Evolutionary conservation across 2,329 filamentous ascomycete genomes (phyloP).

Genomic region (Ascochyta clinopodiicola): DNA sequence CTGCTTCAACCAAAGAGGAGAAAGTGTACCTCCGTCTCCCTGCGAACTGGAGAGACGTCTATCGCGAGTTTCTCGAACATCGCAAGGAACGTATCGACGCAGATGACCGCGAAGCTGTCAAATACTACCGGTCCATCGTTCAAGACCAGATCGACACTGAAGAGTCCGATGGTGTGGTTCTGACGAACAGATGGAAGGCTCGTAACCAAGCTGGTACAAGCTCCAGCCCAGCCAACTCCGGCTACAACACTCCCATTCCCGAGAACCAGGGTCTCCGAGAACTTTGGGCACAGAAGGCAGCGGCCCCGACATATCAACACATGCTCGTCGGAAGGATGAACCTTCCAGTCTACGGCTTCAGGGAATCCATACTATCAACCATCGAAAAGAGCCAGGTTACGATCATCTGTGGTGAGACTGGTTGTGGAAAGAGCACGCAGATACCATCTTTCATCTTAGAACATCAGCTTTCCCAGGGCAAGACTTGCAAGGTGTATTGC

Average conservation of each 20-base stretch:
- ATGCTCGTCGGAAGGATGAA: constrained; percentile 83
- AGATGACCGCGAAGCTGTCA: constrained; percentile 72
- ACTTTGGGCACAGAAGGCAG: constrained; percentile 60
- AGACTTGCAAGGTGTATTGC: constrained; percentile 89
- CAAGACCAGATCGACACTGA: constrained; percentile 67
- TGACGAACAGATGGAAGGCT: constrained; percentile 75
- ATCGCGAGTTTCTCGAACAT: constrained; percentile 75
- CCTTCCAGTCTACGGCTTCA: constrained; percentile 89
- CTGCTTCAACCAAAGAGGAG: constrained; percentile 80
- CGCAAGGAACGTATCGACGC: constrained; percentile 75
- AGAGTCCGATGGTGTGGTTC: constrained; percentile 64
- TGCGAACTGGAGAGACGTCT: constrained; percentile 82
- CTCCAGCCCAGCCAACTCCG: constrained; percentile 38
- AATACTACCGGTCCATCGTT: constrained; percentile 72
- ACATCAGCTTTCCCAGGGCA: constrained; percentile 80
- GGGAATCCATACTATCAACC: constrained; percentile 75
- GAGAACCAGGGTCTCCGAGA: constrained; percentile 54
- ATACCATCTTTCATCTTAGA: constrained; percentile 94
- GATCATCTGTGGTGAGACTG: constrained; percentile 95
- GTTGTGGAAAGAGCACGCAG: constrained; percentile 96
- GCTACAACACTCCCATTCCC: constrained; percentile 36
- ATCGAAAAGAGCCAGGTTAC: constrained; percentile 83
- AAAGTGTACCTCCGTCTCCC: constrained; percentile 83
- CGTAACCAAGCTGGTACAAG: constrained; percentile 42
- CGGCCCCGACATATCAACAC: constrained; percentile 66